A percentile compares a stretch with the other conserved stretches of the same genome.
These are phyloP conservation scores for Calonectria hongkongensis DNA, from an alignment of 2,329 filamentous ascomycete species.

Conservation along the genomic window DNA sequence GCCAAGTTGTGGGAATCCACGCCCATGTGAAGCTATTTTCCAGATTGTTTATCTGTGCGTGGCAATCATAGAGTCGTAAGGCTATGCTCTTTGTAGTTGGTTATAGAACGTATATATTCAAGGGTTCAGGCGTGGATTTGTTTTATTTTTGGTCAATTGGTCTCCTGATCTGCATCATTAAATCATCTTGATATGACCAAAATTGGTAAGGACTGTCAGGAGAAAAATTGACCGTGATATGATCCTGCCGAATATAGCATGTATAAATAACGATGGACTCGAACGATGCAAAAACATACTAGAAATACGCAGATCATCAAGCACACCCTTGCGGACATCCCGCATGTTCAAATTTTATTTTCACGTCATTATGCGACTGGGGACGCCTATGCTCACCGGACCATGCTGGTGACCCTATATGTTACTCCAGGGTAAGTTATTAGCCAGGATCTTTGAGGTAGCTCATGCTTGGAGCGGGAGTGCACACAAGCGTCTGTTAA, in stretches of 20 bases:
- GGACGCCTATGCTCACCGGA: too few relatives aligned
- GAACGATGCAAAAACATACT: neutral
- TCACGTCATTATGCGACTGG: neutral
- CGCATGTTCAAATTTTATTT: neutral
- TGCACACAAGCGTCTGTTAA: neutral
- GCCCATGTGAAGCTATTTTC: neutral
- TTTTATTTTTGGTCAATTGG: neutral
- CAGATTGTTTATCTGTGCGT: neutral
- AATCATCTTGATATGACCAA: neutral
- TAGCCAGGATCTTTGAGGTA: neutral
- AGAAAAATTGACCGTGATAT: neutral
- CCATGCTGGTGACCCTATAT: too few relatives aligned
- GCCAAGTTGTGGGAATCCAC: neutral
- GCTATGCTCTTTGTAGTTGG: neutral
- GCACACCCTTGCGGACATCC: neutral
- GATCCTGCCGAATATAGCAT: neutral
- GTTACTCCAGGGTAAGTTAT: constrained; percentile 3
- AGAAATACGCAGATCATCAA: neutral
- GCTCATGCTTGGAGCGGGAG: too few relatives aligned
- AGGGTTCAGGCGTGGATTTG: too few relatives aligned
- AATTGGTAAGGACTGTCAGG: neutral
- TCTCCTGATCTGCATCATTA: neutral
- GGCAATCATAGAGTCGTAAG: neutral
- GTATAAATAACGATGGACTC: constrained; percentile 2
- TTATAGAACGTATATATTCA: too few relatives aligned